Base-by-base conservation (phyloP, 2,329 filamentous ascomycete genomes). In the Penicillium occitanis region DNA sequence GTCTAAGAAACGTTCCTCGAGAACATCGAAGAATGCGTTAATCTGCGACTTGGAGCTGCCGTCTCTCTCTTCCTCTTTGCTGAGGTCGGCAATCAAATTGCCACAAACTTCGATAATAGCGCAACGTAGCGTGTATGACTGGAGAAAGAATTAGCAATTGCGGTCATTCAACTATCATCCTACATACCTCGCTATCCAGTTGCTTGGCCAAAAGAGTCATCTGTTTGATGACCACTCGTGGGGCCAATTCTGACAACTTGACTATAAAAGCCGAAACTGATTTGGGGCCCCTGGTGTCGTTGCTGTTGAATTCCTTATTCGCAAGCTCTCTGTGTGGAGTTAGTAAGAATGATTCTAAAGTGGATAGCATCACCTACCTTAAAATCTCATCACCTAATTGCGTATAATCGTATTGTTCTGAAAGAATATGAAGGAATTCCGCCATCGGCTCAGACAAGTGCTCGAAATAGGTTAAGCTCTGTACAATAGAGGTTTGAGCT, bases 361-460 rank as follows among this genome's bases (percentile, higher is more conserved):
- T 30, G 58, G 33, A 58, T n/a, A 13, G 17, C 33, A 33, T 25
- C 44, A 11, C 37, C 37, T 42, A 83, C 82, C 82, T 90, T 66
- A 99, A 80, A 35, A 98, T 91, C 75, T 99, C 95, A 76, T 97
- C 95, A 4, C 93, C 90, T 8, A 99, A 85, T 74, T 99, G 95
- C 17, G 93, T 91, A 76, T 98, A 96, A 79, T 99, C 95, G 80
- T 98, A 99, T 81, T 97, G 94, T 76, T 98, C 93, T 0, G 93
- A 90, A 30, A 99, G 84, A 73, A 98, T 99, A 73, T 98, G 92
- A 4, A 99, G 82, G 73, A 99, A 97, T 77, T 99, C 96, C 37
- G 95, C 95, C 95, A 99, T 99, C 1, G 95, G 95, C 75, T 99
- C 95, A 0, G 95, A 94, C n/a, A 99, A 82, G 78, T 99, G 95